A percentile compares a stretch with the other conserved stretches of the same genome.
Evolutionary conservation across 768 basidiomycete genomes (phyloP).

Genomic region (Lactarius psammicola): DNA sequence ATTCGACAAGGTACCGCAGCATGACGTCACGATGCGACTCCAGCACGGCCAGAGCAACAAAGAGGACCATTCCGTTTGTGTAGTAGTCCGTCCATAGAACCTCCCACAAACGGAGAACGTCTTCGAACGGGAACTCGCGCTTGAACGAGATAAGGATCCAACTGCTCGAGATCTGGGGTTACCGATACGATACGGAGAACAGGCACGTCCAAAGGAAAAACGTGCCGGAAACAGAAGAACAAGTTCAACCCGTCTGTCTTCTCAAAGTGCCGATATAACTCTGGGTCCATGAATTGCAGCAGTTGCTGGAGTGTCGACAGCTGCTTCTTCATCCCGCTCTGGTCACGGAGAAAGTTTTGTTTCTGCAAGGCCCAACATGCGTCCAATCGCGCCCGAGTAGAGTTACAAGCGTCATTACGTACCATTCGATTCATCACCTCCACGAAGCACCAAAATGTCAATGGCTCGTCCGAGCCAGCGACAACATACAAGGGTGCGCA

Average conservation of each 20-base stretch:
- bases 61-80: conserved; percentile 84
- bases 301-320: conserved; percentile 85
- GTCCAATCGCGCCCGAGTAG: neutral
- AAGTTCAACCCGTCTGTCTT: conserved; percentile 86
- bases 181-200: neutral
- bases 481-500: conserved; percentile 93
- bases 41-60: conserved; percentile 89
- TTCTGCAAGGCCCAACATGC: conserved; percentile 50
- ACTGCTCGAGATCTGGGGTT: conserved; percentile 39
- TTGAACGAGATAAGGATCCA: conserved; percentile 95
- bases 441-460: conserved; percentile 97
- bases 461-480: conserved; percentile 81
- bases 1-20: conserved; percentile 92
- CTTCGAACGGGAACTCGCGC: conserved; percentile 91
- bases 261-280: conserved; percentile 89
- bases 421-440: conserved; percentile 96
- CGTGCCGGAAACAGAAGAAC: conserved; percentile 97
- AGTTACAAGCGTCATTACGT: conserved; percentile 29
- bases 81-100: conserved; percentile 92
- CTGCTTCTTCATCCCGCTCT: conserved; percentile 97
- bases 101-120: conserved; percentile 91
- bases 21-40: conserved; percentile 97
- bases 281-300: conserved; percentile 92
- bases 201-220: conserved; percentile 11
- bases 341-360: conserved; percentile 92